Evolutionary conservation across 768 basidiomycete genomes (phyloP), one percentile per base, ranked within the genome.

Genomic region (Naganishia antarctica): DNA sequence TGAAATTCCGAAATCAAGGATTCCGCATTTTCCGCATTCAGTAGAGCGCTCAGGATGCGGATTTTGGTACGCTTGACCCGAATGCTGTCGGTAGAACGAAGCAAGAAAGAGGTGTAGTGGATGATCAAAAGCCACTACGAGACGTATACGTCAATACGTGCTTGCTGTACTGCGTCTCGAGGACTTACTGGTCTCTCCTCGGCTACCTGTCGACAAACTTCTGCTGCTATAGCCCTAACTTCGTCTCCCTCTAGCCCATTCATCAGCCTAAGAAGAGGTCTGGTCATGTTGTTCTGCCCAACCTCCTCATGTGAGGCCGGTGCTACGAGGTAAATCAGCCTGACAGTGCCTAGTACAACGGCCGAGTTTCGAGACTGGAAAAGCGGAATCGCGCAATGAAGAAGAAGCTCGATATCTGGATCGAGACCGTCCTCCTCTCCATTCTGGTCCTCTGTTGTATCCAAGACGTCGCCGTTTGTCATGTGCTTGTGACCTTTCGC

Each of bases 351-450:
- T 49, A 93, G 77, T 0, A 92, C 86, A 32, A 93, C 91, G 4
- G 92, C 89, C 15, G 92, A 86, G 76, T 96, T 97, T 62, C 86
- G 81, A 59, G 88, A 91, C 71, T 88, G 87, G 67, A 94, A 85
- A 12, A 96, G 79, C 8, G 90, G 88, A 68, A 89, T 86, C 0
- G 85, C 81, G 29, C 84, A 86, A 9, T 81, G 81, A 25, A 96
- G 76, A 9, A 94, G 81, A 47, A 97, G 80, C 64, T 85, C 82
- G 26, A 67, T 45, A 32, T 67, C 76, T 37, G 93, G 76, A 74
- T 97, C 94, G 40, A 80, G 74, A 73, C 97, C 94, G 64, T 84
- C 84, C n/a, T 78, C 76, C 18, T 69, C 63, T 6, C 25, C 76
- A n/a, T 69, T 61, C 16, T 21, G 4, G 28, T 34, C 3, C 34